Conservation (phyloP, 192 early-diverging fungal species). For the Umbelopsis sp. region DNA sequence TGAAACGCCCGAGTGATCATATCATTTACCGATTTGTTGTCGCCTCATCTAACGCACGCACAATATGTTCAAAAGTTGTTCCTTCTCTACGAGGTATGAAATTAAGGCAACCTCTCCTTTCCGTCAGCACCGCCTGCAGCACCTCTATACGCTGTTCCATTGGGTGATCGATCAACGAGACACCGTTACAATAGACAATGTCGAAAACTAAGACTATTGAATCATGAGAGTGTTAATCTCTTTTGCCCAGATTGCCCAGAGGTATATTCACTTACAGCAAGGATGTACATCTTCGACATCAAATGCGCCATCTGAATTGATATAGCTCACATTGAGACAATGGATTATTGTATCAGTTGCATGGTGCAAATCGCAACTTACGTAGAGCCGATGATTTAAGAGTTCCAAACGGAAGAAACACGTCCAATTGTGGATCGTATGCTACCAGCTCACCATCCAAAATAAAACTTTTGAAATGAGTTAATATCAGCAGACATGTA, state of each 20-base stretch:
- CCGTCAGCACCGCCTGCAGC: conserved; percentile 54
- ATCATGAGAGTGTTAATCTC: not conserved
- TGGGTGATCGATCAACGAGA: conserved; percentile 60
- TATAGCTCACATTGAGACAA: not conserved
- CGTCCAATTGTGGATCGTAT: conserved; percentile 63
- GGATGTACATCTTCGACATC: conserved; percentile 44
- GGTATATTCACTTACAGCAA: conserved; percentile 49
- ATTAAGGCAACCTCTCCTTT: conserved; percentile 56
- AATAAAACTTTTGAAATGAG: conserved; percentile 59
- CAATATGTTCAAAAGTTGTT: conserved; percentile 57
- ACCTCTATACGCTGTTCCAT: conserved; percentile 55
- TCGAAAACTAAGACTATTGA: conserved; percentile 75
- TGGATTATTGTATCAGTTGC: not conserved
- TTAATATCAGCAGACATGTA: conserved; percentile 3
- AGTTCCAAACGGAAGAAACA: conserved; percentile 70
- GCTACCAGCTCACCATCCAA: conserved; percentile 85
- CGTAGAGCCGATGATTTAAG: conserved; percentile 70
- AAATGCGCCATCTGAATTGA: conserved; percentile 37
- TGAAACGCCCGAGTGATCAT: not conserved
- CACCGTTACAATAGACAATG: conserved; percentile 68
- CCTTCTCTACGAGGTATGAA: conserved; percentile 57
- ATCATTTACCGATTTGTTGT: conserved; percentile 59
- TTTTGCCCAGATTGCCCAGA: conserved; percentile 19
- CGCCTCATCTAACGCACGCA: conserved; percentile 58
- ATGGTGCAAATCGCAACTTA: conserved; percentile 6